These are phyloP conservation scores for Neonectria faginata DNA, from an alignment of 2,329 filamentous ascomycete species.

Conservation along the genomic window DNA sequence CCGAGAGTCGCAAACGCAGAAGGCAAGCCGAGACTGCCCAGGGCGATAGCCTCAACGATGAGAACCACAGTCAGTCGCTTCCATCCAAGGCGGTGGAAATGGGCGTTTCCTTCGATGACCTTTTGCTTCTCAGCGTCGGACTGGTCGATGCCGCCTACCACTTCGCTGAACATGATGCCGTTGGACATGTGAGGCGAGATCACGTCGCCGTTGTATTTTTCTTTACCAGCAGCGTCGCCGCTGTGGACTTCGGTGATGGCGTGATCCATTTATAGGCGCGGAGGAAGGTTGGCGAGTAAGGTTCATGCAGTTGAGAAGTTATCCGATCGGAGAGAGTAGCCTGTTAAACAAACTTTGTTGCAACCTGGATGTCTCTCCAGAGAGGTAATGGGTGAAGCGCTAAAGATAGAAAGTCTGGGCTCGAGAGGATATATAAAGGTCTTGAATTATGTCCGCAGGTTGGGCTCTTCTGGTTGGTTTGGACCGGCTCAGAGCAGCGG, in stretches of 20 bases:
- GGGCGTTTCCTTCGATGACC: background rate
- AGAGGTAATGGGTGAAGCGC: background rate
- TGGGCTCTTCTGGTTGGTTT: background rate
- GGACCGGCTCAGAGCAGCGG: background rate
- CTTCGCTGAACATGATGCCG: background rate
- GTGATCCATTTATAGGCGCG: background rate
- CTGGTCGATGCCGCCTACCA: background rate
- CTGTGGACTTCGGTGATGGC: background rate
- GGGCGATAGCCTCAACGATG: slow-evolving; percentile 6
- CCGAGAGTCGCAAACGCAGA: slow-evolving; percentile 7
- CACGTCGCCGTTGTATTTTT: background rate
- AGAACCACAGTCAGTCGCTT: slow-evolving; percentile 1
- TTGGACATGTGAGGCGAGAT: background rate
- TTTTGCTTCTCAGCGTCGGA: slow-evolving; percentile 7
- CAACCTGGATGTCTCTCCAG: background rate
- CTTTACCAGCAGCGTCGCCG: background rate
- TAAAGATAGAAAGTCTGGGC: background rate
- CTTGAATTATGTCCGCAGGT: background rate
- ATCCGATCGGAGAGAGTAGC: background rate
- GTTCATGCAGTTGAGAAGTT: background rate
- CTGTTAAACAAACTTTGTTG: background rate
- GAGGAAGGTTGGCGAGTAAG: background rate
- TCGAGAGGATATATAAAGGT: background rate
- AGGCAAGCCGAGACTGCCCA: background rate
- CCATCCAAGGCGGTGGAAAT: slow-evolving; percentile 9